phyloP scores from a whole-genome alignment of 2,329 filamentous ascomycete species.

The Venturia aucupariae region DNA sequence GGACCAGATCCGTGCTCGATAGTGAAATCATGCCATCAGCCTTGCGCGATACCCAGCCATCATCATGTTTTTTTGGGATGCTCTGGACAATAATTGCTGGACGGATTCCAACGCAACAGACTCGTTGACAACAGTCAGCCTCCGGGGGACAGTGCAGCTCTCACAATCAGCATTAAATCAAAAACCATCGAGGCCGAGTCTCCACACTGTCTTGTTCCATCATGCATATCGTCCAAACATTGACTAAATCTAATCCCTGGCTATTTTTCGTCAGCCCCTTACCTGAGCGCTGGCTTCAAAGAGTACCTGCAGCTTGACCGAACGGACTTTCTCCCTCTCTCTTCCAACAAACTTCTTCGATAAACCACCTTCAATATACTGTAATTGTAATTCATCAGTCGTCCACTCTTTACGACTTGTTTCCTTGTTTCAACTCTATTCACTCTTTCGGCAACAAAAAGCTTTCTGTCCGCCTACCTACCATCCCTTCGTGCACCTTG shows the following conservation, averaged over 20 bases:
- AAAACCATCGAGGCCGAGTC: not conserved
- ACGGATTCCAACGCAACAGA: not conserved
- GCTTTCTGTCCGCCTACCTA: not conserved
- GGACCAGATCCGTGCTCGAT: conserved; percentile 5
- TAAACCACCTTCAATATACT: conserved; percentile 4
- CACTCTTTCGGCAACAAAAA: not conserved
- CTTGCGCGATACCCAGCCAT: not conserved
- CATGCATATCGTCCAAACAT: conserved; percentile 1
- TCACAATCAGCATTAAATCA: not conserved
- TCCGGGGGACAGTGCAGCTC: not conserved
- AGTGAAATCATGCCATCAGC: not conserved
- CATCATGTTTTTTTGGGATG: not conserved
- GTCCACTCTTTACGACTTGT: conserved; percentile 5
- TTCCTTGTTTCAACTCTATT: not conserved
- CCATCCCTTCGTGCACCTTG: not conserved
- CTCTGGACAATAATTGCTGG: not conserved
- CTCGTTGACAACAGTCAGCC: not conserved
- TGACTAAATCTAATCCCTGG: conserved; percentile 6
- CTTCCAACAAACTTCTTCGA: not conserved
- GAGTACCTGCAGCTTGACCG: not conserved
- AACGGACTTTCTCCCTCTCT: not conserved
- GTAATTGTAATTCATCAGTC: conserved; percentile 11
- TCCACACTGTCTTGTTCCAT: not conserved
- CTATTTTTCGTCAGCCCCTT: conserved; percentile 1
- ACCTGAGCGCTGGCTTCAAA: not conserved